Evolutionary conservation across 441 rosid species (phyloP), one percentile per base, ranked within the genome.

Genomic region (Pelargonium fulgidum): DNA sequence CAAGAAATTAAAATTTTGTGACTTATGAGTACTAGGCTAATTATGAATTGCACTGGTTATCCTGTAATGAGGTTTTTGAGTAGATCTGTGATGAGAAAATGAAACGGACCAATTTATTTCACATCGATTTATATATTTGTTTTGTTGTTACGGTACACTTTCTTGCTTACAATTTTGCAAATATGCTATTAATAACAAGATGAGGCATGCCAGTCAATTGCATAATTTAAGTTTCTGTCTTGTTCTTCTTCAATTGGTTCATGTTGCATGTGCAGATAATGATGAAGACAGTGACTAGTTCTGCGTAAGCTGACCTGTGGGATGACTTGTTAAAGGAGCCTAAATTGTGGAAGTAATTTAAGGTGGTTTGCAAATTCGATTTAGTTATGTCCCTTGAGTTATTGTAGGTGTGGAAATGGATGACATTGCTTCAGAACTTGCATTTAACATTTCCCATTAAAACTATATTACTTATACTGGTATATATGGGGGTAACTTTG

Each of bases 231-330:
- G 66, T 29, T n/a, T 20, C 24, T 4, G 11, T 68, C 19, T 56
- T 8, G 17, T 7, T 71, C 41, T 0, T n/a, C 72, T 71, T 20
- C 69, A 52, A 20, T 42, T 19, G 47, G 17, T 22, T 64, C 66
- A n/a, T n/a, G 9, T 14, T 54, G 41, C 29, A 0, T 45, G 20
- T 79, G 85, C 86, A 85, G 87, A 66, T 69, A 71, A 71, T 52
- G 85, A 73, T 1, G 82, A 80, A 0, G 87, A 80, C 77, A 83
- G 79, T 39, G 84, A 82, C 26, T 87, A 76, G 72, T 71, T 62
- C 64, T 19, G 58, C 48, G 63, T 44, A 19, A 33, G 72, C 68
- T 14, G 69, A 77, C 75, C 52, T 36, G 66, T 67, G 59, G 62
- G 77, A 66, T 52, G 65, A 26, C 65, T 59, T 29, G 52, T 39